Conservation (phyloP, 1,139 yeast species). For the Zygoascus hellenicus region DNA sequence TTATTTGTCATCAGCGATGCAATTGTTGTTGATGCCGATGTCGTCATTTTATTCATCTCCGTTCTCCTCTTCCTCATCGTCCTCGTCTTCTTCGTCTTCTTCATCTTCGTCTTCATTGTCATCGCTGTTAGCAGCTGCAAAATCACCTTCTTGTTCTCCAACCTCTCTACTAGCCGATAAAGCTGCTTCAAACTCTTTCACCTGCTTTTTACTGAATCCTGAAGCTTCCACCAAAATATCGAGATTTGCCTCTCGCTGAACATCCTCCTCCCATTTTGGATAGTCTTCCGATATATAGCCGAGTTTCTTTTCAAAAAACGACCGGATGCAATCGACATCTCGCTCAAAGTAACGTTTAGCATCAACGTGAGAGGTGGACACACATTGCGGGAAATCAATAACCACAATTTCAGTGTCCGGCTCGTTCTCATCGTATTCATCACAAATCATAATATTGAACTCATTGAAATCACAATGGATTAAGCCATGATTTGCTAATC, state of each 20-base stretch:
- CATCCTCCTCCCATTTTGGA: constrained; percentile 76
- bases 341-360: constrained; percentile 84
- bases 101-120: constrained; percentile 19
- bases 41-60: constrained; percentile 18
- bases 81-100: constrained; percentile 33
- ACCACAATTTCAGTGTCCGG: constrained; percentile 63
- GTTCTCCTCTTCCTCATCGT: constrained; percentile 35
- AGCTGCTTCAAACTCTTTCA: constrained; percentile 70
- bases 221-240: constrained; percentile 88
- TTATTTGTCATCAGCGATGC: too few relatives aligned
- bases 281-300: constrained; percentile 72
- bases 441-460: constrained; percentile 83
- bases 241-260: constrained; percentile 57
- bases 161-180: constrained; percentile 49
- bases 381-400: constrained; percentile 97
- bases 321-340: constrained; percentile 84
- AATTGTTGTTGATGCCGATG: too few relatives aligned
- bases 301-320: constrained; percentile 74
- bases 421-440: constrained; percentile 49
- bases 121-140: constrained; percentile 21
- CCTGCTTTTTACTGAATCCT: constrained; percentile 74
- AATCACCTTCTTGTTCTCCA: constrained; percentile 33
- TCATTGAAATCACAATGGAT: constrained; percentile 98
- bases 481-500: constrained; percentile 78
- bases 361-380: constrained; percentile 83